Percentiles rank a stretch among this genome's conserved stretches.
These are phyloP conservation scores for Fraxinus nigra DNA, from an alignment of 305 asterid genomes.

Conservation along the genomic window DNA sequence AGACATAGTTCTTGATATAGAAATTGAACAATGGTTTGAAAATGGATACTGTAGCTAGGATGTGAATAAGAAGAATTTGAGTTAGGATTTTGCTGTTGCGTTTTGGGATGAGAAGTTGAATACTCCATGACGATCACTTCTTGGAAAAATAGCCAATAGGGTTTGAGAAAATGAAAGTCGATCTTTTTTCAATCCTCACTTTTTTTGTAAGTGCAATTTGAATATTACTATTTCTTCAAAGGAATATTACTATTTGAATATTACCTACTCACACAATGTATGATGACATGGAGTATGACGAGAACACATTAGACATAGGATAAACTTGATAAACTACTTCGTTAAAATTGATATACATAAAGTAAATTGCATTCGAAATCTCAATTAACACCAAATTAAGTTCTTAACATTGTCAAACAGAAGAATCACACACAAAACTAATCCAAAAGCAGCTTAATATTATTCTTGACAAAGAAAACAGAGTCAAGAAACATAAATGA, in stretches of 20 bases:
- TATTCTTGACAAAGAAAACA: background rate
- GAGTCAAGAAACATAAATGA: background rate
- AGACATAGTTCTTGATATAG: slow-evolving; percentile 38
- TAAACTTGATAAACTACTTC: too few relatives aligned
- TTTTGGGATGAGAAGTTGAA: slow-evolving; percentile 43
- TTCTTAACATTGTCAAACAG: background rate
- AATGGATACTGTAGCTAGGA: slow-evolving; percentile 24
- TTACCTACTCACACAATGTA: too few relatives aligned
- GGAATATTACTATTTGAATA: too few relatives aligned
- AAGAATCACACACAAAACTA: background rate
- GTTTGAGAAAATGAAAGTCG: background rate
- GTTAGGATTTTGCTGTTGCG: slow-evolving; percentile 27
- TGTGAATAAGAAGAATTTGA: slow-evolving; percentile 27
- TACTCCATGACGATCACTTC: slow-evolving; percentile 26
- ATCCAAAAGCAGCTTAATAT: background rate
- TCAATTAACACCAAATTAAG: background rate
- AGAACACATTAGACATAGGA: too few relatives aligned
- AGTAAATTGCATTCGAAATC: background rate
- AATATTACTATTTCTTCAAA: too few relatives aligned
- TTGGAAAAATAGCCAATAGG: background rate
- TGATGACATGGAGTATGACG: too few relatives aligned
- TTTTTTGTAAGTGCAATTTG: background rate
- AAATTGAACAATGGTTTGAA: slow-evolving; percentile 31
- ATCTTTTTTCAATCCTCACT: background rate
- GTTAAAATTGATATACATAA: too few relatives aligned